Base-by-base conservation (phyloP, 2,329 filamentous ascomycete species). In the Ceratocystiopsis brevicomis region DNA sequence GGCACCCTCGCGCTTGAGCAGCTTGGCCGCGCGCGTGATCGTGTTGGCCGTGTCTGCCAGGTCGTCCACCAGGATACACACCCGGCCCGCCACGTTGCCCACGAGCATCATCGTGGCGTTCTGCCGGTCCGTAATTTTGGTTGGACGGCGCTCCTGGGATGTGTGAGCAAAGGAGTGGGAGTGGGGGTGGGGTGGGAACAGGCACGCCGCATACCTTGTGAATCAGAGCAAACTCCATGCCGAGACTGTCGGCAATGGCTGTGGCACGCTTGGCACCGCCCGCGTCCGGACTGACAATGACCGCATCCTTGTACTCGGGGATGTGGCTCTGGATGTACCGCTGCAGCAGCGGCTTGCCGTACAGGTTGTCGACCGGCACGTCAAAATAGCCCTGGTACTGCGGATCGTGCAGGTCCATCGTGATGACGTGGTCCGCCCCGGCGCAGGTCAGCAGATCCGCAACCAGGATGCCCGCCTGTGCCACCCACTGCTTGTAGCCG, bases 361-460 rank as follows among this genome's bases (percentile, higher is more conserved):
- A 96, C 16, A 98, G 70, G 59, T 98, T 98, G 64, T 98, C 90
- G 45, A 98, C 90, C 3, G 90, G 90, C 46, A 96, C 94, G 57
- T 98, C 88, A 57, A 98, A 96, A 68, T 95, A 98, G 43, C 90
- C 90, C 62, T 98, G 90, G 57, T 96, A 96, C 61, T 98, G 86
- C 37, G 85, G 82, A 59, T 95, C 88, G 58, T 90, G 85, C 42
- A 59, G 71, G 57, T 98, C 90, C 82, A 98, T 92, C 32, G 88
- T 95, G 58, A 96, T 95, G 57, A 93, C 80, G 61, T 96, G 90
- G 59, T 98, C 88, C 39, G 90, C 86, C 50, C 90, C 90, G 49
- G 90, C 88, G 62, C 87, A 95, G 37, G 86, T 95, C 51, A 98
- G 69, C 38, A 98, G 74, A 58, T 96, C 87, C 41, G 90, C 90